phyloP scores from a whole-genome alignment of 306 rosid genomes.

The Casuarina equisetifolia region DNA sequence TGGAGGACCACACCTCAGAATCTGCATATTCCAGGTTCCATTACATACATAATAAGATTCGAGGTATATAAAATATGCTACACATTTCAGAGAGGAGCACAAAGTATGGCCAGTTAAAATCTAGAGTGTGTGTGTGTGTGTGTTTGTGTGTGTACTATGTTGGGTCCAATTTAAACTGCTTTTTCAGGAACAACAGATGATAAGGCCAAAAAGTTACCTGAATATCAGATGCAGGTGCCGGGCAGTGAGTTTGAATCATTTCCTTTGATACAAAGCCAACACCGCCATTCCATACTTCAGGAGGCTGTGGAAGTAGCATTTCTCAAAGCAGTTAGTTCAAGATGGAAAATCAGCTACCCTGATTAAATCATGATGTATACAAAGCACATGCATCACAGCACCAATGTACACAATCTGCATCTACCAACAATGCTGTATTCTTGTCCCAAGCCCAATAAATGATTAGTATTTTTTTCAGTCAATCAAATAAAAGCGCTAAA shows the following conservation, averaged over 20 bases:
- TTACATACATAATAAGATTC: neutral
- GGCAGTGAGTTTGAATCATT: conserved; percentile 83
- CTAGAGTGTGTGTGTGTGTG: too few species aligned
- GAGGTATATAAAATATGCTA: neutral
- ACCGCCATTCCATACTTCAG: conserved; percentile 90
- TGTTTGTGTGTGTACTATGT: too few species aligned
- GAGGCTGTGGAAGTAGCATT: conserved; percentile 63
- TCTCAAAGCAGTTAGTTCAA: conserved; percentile 1
- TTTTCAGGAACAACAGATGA: conserved; percentile 7
- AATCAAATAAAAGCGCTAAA: neutral
- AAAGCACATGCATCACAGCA: conserved; percentile 2
- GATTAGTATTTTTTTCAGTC: neutral
- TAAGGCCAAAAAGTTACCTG: conserved; percentile 44
- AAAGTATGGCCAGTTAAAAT: neutral
- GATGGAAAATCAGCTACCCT: conserved; percentile 9
- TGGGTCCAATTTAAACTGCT: neutral
- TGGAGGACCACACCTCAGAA: conserved; percentile 93
- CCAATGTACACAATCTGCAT: neutral
- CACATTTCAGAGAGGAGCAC: neutral
- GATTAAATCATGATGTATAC: neutral
- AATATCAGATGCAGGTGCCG: conserved; percentile 71
- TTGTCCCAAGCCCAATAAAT: neutral
- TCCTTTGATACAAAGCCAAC: conserved; percentile 87
- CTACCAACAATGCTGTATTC: neutral
- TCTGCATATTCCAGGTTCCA: conserved; percentile 42